These are phyloP conservation scores for Dryadomyces quercivorus DNA, from an alignment of 2,329 filamentous ascomycete species.

Conservation along the genomic window DNA sequence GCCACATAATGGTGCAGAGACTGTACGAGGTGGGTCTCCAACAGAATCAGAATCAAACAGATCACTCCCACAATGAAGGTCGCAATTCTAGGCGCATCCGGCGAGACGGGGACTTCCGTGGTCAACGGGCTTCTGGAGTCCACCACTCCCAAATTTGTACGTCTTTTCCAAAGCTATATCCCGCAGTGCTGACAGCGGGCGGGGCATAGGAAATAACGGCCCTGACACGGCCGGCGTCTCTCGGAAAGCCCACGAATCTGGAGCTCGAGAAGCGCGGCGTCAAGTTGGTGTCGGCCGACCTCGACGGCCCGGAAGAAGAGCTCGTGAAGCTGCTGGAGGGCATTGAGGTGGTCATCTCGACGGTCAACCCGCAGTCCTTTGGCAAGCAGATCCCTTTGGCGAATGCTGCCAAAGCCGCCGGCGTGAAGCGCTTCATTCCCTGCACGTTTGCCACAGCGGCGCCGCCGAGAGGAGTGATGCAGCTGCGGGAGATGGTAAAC, in stretches of 20 bases:
- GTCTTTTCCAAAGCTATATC: neutral
- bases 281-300: neutral
- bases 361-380: neutral
- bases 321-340: neutral
- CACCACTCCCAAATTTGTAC: conserved; percentile 3
- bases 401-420: conserved; percentile 18
- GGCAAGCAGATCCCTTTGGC: conserved; percentile 13
- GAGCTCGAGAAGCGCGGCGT: conserved; percentile 13
- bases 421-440: conserved; percentile 18
- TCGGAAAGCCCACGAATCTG: conserved; percentile 11
- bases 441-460: conserved; percentile 6
- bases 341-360: neutral
- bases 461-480: conserved; percentile 5
- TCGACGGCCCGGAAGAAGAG: neutral
- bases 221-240: neutral
- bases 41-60: too few relatives aligned
- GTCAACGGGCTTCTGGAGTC: conserved; percentile 17
- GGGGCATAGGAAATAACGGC: conserved; percentile 6
- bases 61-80: conserved; percentile 15
- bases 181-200: neutral
- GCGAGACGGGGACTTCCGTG: conserved; percentile 26
- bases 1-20: too few relatives aligned
- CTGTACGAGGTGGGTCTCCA: too few relatives aligned
- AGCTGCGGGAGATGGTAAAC: neutral
- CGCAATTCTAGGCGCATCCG: conserved; percentile 27